These are phyloP conservation scores for Gentiana dahurica DNA, from an alignment of 257 asterid genomes.

Conservation along the genomic window DNA sequence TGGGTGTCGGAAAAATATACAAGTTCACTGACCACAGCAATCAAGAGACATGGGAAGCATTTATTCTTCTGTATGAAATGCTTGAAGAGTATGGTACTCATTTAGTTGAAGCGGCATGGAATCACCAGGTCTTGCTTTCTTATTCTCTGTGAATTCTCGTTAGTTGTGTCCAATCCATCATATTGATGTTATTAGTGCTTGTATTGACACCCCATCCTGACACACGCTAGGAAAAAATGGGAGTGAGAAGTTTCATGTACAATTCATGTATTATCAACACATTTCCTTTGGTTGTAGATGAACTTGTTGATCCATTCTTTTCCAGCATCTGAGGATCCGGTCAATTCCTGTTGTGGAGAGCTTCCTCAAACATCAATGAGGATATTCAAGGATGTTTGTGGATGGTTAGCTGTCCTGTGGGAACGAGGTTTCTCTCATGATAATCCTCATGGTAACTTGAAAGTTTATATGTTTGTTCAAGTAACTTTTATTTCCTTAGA, in stretches of 20 bases:
- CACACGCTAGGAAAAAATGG: neutral
- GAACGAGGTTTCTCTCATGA: slow-evolving; percentile 90
- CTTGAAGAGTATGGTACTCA: slow-evolving; percentile 97
- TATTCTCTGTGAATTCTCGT: neutral
- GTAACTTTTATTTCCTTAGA: neutral
- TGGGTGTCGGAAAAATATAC: slow-evolving; percentile 67
- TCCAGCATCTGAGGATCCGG: slow-evolving; percentile 27
- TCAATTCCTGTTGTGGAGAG: slow-evolving; percentile 25
- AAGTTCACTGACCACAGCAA: slow-evolving; percentile 28
- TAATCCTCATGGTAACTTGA: slow-evolving; percentile 70
- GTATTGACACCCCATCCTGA: neutral
- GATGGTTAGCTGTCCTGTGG: slow-evolving; percentile 83
- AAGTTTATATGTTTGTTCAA: neutral
- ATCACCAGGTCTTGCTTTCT: slow-evolving; percentile 63
- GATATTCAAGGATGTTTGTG: slow-evolving; percentile 44
- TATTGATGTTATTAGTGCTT: neutral
- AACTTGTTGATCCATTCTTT: slow-evolving; percentile 56
- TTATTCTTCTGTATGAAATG: slow-evolving; percentile 87
- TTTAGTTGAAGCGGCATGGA: slow-evolving; percentile 98
- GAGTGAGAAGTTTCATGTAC: neutral
- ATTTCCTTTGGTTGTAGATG: slow-evolving; percentile 36
- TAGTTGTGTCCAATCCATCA: too few relatives aligned
- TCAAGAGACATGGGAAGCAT: slow-evolving; percentile 76
- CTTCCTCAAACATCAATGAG: slow-evolving; percentile 37
- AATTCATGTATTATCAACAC: neutral